Conservation (phyloP, 805 yeast genomes). For the Helenozyma baotianmanensis region DNA sequence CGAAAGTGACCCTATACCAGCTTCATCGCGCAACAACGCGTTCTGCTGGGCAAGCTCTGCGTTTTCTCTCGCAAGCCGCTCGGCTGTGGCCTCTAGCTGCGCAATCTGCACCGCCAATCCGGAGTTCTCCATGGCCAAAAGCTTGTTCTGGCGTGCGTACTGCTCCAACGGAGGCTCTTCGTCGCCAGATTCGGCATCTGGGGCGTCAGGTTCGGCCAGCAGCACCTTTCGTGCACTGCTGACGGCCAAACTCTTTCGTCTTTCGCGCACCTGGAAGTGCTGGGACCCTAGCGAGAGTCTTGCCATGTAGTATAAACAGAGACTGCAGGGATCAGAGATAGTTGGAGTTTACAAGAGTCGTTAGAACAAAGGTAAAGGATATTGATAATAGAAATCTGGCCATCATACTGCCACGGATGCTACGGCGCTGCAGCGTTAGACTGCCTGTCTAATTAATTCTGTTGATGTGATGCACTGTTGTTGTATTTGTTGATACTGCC, state of each 20-base stretch:
- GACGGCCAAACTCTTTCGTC: not conserved
- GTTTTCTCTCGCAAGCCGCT: conserved; percentile 49
- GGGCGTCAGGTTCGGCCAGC: no score
- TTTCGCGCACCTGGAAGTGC: conserved; percentile 7
- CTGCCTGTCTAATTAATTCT: no score
- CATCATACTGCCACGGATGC: no score
- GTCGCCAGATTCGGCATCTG: no score
- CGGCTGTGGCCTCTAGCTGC: conserved; percentile 48
- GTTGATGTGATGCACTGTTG: no score
- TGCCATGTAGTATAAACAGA: conserved; percentile 10
- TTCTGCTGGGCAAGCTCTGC: conserved; percentile 21
- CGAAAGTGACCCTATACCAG: conserved; percentile 11
- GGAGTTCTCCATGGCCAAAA: conserved; percentile 58
- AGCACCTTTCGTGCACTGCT: not conserved
- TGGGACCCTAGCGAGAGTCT: conserved; percentile 12
- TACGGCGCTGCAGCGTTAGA: no score
- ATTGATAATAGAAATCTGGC: no score
- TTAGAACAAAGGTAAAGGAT: no score
- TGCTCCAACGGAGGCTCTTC: not conserved
- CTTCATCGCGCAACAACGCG: conserved; percentile 21
- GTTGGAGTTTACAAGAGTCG: no score
- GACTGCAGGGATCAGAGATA: no score
- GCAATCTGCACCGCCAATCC: conserved; percentile 46
- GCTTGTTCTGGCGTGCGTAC: conserved; percentile 46
- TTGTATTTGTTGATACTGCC: no score